Evolutionary conservation across 805 yeast species (phyloP), one percentile per base, ranked within the genome.

Genomic region (Blastobotrys chiropterorum): DNA sequence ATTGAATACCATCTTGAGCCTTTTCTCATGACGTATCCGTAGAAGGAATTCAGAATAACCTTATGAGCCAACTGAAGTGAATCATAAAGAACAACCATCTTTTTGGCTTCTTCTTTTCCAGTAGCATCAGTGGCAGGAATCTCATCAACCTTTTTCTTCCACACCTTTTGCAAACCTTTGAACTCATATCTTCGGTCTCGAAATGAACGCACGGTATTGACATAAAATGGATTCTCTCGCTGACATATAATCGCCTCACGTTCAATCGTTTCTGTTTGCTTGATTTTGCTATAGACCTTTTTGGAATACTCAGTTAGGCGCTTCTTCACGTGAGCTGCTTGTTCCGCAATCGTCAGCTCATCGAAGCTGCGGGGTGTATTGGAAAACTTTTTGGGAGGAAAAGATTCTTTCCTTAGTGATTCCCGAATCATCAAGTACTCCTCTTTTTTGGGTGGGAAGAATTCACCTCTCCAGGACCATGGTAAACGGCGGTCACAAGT

Each of bases 381-480:
- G 13, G 56, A 50, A 13, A 49, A 49, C 53, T 69, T 75, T 44
- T 75, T 70, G 15, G 82, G 79, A 0, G 92, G 88, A 60, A 89
- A 89, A 0, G 77, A 72, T 65, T 92, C 98, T 58, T 78, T 80
- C 56, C 85, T 86, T 40, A 92, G 69, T 0, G 96, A 85, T 62
- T 92, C 76, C 64, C 86, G 87, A 41, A 94, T 82, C 95, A 90
- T 86, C 53, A 83, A 79, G 65, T 94, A 92, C 62, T 94, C 99
- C 62, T 85, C 90, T 79, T 81, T 82, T 65, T 87, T 84, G 0
- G 97, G 89, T 0, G 99, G 98, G 58, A 76, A 86, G 62, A 76
- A 95, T 61, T 94, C 99, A 49, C 98, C 99, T 73, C 99, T 82
- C 98, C 99, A 94, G 4, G 96, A 78, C 99, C 99, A 94, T 0